phyloP scores from a whole-genome alignment of 192 early-diverging fungal species.

The Backusella luteola region DNA sequence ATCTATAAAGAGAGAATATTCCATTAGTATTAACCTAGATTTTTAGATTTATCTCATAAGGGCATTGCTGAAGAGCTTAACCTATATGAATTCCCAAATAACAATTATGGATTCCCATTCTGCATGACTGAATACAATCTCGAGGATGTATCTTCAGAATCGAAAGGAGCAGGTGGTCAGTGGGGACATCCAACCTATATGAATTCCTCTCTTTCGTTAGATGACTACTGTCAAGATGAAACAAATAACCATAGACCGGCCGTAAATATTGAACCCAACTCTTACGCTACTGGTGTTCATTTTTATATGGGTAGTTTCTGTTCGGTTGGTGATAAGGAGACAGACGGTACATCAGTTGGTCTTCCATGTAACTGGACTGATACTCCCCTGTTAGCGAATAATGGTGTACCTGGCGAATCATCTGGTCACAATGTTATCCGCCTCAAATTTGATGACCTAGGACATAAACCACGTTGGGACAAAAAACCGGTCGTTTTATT shows the following conservation, averaged over 20 bases:
- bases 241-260: conserved; percentile 12
- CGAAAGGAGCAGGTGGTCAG: not conserved
- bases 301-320: conserved; percentile 27
- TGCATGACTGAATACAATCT: conserved; percentile 23
- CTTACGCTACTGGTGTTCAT: conserved; percentile 2
- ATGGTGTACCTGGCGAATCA: not conserved
- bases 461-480: conserved; percentile 20
- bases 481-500: conserved; percentile 13
- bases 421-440: conserved; percentile 19
- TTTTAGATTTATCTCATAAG: not conserved
- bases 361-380: conserved; percentile 36
- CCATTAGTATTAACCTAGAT: not conserved
- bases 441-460: conserved; percentile 25
- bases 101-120: conserved; percentile 20
- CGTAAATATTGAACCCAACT: not conserved
- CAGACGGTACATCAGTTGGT: conserved; percentile 28
- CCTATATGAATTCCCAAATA: conserved; percentile 13
- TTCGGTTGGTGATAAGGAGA: conserved; percentile 19
- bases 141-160: not conserved
- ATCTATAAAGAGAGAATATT: not conserved
- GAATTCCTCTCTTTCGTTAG: not conserved
- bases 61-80: conserved; percentile 19
- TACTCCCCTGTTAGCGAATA: conserved; percentile 25
- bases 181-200: conserved; percentile 16
- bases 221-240: conserved; percentile 17